Base-by-base conservation (phyloP, 257 asterid genomes). In the Lycium ferocissimum region DNA sequence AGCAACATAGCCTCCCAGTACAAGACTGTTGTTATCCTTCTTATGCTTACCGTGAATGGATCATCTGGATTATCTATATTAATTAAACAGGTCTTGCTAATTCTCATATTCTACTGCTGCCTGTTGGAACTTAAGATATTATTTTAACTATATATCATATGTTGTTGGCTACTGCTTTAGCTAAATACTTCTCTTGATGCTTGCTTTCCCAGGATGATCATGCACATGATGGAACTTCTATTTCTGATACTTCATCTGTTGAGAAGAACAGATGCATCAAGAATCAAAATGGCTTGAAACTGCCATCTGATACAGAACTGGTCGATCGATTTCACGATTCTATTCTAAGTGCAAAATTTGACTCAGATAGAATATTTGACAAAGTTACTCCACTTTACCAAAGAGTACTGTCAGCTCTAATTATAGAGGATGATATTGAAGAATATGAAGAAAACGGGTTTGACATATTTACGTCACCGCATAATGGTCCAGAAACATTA, bases 331-430 rank as follows among this genome's bases (percentile, higher is more conserved):
- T 87, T 75, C 95, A 90, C 61, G 87, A 85, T 83, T 88, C 96
- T 84, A 85, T 89, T 85, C 76, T 83, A 45, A 83, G 80, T 83
- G 93, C 88, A 86, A 88, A 83, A 85, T 85, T 88, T 47, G 93
- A 91, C 82, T 85, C 88, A 9, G 94, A 87, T 76, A 85, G 88
- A 86, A 90, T 54, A 81, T 83, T 71, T 85, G 91, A 88, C 82
- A 89, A 78, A 78, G 91, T 80, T 83, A 86, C 92, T 82, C 98
- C 99, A 76, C 93, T 96, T 84, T 93, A 89, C 90, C 98, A 96
- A 85, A 93, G 98, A 90, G 92, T 96, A 73, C 92, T 96, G 83
- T 96, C 99, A 20, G 98, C 99, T 86, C 90, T 96, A 61, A 95
- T 96, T 43, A 10, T 92, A 51, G 99, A 93, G 82, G 98, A 94